Evolutionary conservation across 2,329 filamentous ascomycete genomes (phyloP).

Genomic region (Ceratocystiopsis sp.): DNA sequence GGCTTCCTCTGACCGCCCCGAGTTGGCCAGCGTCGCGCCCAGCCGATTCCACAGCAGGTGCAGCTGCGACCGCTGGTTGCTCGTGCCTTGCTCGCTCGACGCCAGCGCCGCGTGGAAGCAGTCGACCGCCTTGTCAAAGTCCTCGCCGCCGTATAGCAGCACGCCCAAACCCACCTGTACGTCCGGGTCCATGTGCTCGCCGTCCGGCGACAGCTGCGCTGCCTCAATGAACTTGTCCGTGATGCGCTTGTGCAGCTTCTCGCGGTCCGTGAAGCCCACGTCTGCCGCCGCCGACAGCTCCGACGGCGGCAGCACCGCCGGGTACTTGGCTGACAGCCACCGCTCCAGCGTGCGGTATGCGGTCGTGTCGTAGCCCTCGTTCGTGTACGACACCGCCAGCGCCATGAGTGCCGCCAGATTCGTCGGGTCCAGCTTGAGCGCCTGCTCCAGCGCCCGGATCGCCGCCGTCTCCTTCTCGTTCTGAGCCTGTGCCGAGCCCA

Average conservation of each 20-base stretch:
- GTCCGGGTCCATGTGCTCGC: conserved; percentile 93
- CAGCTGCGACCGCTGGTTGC: conserved; percentile 70
- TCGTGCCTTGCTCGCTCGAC: conserved; percentile 64
- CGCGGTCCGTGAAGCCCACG: conserved; percentile 85
- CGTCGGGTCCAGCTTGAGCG: conserved; percentile 69
- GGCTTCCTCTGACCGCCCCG: conserved; percentile 81
- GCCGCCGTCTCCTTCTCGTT: conserved; percentile 97
- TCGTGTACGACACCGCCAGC: conserved; percentile 90
- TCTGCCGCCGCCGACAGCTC: conserved; percentile 62
- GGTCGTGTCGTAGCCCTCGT: conserved; percentile 94
- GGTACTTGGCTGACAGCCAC: conserved; percentile 94
- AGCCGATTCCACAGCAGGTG: conserved; percentile 96
- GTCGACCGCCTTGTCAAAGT: conserved; percentile 96
- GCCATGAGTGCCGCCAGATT: conserved; percentile 89
- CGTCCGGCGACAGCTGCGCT: conserved; percentile 78
- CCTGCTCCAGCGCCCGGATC: conserved; percentile 83
- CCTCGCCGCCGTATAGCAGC: conserved; percentile 92
- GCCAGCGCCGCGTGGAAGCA: conserved; percentile 90
- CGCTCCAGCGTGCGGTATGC: conserved; percentile 92
- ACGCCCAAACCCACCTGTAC: conserved; percentile 95
- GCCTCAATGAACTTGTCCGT: conserved; percentile 83
- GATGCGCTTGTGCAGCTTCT: conserved; percentile 76
- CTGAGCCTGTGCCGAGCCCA: conserved; percentile 86
- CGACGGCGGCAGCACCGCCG: conserved; percentile 55
- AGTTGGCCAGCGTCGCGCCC: conserved; percentile 89